phyloP scores from a whole-genome alignment of 2,329 filamentous ascomycete genomes.

The Berkeleyomyces basicola region DNA sequence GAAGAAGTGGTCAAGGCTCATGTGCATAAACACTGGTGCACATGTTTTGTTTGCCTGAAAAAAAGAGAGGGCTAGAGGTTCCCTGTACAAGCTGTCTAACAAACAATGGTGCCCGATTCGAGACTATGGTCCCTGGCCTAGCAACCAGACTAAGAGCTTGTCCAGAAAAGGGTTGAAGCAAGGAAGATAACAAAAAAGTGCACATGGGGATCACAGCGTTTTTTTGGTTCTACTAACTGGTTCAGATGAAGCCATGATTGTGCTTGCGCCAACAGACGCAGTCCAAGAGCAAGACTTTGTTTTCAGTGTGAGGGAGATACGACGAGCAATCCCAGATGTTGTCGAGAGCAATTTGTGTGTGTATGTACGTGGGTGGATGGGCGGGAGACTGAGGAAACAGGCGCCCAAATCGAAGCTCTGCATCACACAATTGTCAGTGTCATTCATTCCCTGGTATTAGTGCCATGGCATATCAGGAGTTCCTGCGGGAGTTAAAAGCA shows the following conservation, averaged over 20 bases:
- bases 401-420: neutral
- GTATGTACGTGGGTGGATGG: neutral
- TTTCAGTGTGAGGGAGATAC: neutral
- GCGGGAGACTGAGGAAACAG: neutral
- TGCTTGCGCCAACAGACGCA: neutral
- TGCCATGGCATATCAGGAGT: neutral
- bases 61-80: neutral
- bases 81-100: neutral
- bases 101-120: neutral
- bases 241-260: slow-evolving; percentile 11
- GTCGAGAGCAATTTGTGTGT: neutral
- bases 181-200: slow-evolving; percentile 1
- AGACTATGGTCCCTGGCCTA: neutral
- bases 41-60: neutral
- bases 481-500: neutral
- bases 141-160: neutral
- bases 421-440: neutral
- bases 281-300: neutral
- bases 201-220: neutral
- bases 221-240: slow-evolving; percentile 7
- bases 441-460: neutral
- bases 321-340: neutral
- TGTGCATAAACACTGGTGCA: neutral
- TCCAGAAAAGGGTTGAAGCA: neutral
- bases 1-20: neutral